phyloP scores from a whole-genome alignment of 2,329 filamentous ascomycete genomes.

The Monilinia laxa region DNA sequence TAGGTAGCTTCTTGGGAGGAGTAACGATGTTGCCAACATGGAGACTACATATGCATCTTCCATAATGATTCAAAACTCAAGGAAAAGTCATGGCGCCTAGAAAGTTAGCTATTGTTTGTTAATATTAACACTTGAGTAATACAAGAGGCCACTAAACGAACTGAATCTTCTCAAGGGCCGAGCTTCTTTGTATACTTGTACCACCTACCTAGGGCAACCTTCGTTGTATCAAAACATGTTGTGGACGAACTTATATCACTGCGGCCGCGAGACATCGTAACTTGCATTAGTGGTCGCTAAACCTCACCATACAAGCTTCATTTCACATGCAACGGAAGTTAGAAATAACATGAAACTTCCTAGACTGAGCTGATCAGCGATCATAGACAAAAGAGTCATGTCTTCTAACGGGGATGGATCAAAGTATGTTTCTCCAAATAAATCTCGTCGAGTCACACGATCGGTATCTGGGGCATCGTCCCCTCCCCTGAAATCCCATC shows the following conservation, averaged over 20 bases:
- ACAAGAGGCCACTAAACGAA: not conserved
- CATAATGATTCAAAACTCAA: not conserved
- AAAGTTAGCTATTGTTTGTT: not conserved
- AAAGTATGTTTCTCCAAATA: conserved; percentile 16
- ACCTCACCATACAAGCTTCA: conserved; percentile 38
- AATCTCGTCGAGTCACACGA: conserved; percentile 52
- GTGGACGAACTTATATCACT: not conserved
- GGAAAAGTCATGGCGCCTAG: not conserved
- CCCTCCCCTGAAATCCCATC: conserved; percentile 39
- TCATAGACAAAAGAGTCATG: conserved; percentile 21
- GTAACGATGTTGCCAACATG: not conserved
- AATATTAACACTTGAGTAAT: not conserved
- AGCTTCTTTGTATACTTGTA: not conserved
- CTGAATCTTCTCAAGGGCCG: not conserved
- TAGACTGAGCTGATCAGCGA: not conserved
- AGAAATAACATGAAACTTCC: conserved; percentile 13
- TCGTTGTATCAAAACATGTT: not conserved
- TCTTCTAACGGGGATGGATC: conserved; percentile 22
- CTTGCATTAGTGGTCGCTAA: conserved; percentile 21
- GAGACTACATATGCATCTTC: not conserved
- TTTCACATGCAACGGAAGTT: conserved; percentile 18
- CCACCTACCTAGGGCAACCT: too few relatives aligned
- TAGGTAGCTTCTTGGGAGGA: not conserved
- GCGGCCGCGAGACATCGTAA: not conserved
- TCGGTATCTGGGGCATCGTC: conserved; percentile 42